A percentile compares a stretch with the other conserved stretches of the same genome.
Evolutionary conservation across 2,329 filamentous ascomycete genomes (phyloP).

Genomic region (Albifimbria verrucaria): DNA sequence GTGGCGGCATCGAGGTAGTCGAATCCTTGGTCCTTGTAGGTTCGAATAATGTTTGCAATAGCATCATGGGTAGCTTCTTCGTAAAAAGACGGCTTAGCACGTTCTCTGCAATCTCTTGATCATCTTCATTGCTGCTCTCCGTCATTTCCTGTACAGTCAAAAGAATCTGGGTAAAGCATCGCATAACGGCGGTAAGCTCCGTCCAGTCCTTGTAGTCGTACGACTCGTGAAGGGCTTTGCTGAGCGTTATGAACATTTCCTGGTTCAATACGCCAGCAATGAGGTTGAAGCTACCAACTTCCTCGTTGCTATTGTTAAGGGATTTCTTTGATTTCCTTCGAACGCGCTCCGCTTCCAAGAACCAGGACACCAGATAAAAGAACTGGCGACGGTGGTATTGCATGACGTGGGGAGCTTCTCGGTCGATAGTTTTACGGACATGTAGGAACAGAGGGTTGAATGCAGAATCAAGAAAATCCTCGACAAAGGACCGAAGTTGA

Average conservation of each 20-base stretch:
- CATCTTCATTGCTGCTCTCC: constrained; percentile 79
- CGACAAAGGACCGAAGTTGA: constrained; percentile 77
- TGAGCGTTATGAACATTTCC: constrained; percentile 88
- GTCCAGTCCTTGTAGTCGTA: constrained; percentile 84
- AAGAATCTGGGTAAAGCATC: constrained; percentile 91
- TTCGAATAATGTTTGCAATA: constrained; percentile 73
- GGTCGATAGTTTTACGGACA: constrained; percentile 83
- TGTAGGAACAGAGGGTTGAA: constrained; percentile 91
- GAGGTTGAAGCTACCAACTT: constrained; percentile 75
- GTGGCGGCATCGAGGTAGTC: constrained; percentile 91
- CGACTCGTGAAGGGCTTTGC: constrained; percentile 74
- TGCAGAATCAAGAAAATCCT: constrained; percentile 89
- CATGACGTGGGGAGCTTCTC: constrained; percentile 79
- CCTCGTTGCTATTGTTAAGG: constrained; percentile 43
- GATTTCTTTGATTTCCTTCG: constrained; percentile 60
- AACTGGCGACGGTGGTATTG: constrained; percentile 78
- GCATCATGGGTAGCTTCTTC: constrained; percentile 92
- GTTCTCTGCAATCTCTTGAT: constrained; percentile 97
- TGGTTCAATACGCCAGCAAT: constrained; percentile 90
- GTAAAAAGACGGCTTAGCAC: constrained; percentile 95
- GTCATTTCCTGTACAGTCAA: constrained; percentile 92
- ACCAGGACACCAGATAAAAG: constrained; percentile 92
- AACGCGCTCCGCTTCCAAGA: constrained; percentile 78
- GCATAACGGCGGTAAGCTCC: constrained; percentile 82
- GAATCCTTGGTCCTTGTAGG: constrained; percentile 92